Evolutionary conservation across 805 yeast species (phyloP), one percentile per base, ranked within the genome.

Genomic region (Candida oleophila): DNA sequence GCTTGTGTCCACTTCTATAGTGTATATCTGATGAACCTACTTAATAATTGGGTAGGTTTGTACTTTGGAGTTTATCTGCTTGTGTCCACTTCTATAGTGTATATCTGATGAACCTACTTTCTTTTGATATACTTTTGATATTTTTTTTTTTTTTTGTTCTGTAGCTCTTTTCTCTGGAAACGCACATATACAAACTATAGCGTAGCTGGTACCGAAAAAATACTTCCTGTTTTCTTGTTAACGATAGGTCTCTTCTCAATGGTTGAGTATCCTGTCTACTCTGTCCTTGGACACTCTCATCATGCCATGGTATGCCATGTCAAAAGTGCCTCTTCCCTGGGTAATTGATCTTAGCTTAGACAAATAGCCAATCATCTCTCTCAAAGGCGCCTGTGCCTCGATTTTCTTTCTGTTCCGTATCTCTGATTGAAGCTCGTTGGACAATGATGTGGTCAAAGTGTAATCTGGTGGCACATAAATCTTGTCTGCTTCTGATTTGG

Each of bases 301-400:
- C 86, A 89, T 89, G 2, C 89, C 87, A 35, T 73, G 64, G 53
- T 84, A 87, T 12, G 79, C 76, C 96, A 92, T 88, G 49, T 82
- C 81, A 63, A 87, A 90, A 2, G 82, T 78, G 2, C 91, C 96
- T 38, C 96, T 75, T 1, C 99, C 99, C 59, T 89, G 90, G 0
- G 97, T 91, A 55, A 90, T 69, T 33, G 94, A 84, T 55, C 98
- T 69, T 40, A 94, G 69, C 50, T 79, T 80, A 9, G 83, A 81
- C 48, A 89, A 74, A 62, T 94, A 94, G 0, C 97, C 96, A 41
- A 90, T 79, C 96, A 94, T 90, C 50, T 86, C 95, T 49, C 84
- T 77, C 59, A 94, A 70, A 3, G 99, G 97, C 0, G 90, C 91
- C 43, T 77, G 79, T 0, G 97, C 96, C n/a, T 70, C 70, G 30